Conservation (phyloP, 2,329 filamentous ascomycete genomes). For the Penicillium crustosum region DNA sequence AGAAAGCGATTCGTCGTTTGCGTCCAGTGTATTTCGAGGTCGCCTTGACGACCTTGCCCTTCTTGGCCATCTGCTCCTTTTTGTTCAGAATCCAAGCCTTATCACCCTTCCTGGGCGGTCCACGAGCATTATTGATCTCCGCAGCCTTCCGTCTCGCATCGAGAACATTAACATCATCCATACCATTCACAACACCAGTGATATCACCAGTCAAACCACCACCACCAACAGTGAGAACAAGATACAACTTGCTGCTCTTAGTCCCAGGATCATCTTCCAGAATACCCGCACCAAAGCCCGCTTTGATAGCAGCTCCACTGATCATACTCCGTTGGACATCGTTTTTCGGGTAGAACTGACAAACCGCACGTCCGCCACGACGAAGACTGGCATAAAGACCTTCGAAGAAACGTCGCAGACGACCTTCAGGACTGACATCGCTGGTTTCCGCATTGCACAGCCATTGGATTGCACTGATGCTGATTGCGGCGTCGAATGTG, state of each 20-base stretch:
- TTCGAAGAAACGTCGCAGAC: conserved; percentile 85
- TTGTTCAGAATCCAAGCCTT: conserved; percentile 57
- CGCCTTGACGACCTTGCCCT: conserved; percentile 90
- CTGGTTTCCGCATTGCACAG: conserved; percentile 91
- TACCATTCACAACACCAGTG: conserved; percentile 81
- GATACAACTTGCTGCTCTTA: conserved; percentile 94
- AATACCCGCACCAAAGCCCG: conserved; percentile 91
- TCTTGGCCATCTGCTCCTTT: conserved; percentile 89
- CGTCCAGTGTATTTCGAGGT: conserved; percentile 92
- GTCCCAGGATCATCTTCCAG: conserved; percentile 94
- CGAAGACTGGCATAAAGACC: conserved; percentile 81
- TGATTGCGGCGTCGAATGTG: conserved; percentile 90
- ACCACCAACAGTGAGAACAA: conserved; percentile 86
- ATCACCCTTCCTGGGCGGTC: conserved; percentile 49
- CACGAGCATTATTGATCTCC: conserved; percentile 45
- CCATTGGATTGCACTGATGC: conserved; percentile 97
- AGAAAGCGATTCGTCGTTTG: conserved; percentile 79
- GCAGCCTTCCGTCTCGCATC: conserved; percentile 61
- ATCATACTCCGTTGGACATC: conserved; percentile 91
- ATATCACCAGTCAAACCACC: conserved; percentile 70
- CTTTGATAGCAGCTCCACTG: conserved; percentile 81
- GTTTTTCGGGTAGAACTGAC: conserved; percentile 98
- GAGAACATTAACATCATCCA: conserved; percentile 83
- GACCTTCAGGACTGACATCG: conserved; percentile 75
- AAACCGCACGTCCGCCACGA: conserved; percentile 84